These are phyloP conservation scores for Debaryomyces castellii DNA, from an alignment of 805 yeast species.

Conservation along the genomic window DNA sequence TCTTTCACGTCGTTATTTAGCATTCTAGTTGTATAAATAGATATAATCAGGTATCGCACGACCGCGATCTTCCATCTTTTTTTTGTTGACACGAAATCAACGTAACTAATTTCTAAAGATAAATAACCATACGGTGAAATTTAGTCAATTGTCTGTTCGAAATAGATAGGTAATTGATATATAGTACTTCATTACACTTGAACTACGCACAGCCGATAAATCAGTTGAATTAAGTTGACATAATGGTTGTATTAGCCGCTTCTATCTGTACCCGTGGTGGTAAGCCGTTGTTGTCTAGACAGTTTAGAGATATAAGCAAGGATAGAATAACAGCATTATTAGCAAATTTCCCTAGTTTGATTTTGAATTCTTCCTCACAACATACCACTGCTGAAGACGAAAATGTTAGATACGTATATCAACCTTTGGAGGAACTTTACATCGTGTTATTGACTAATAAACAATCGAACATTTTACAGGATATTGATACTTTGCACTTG, in stretches of 20 bases:
- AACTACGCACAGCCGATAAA: background rate
- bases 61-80: background rate
- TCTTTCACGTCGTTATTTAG: background rate
- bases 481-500: slow-evolving; percentile 85
- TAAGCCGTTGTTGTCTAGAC: slow-evolving; percentile 87
- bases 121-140: background rate
- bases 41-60: background rate
- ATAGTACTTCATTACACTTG: background rate
- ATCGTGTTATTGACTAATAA: slow-evolving; percentile 88
- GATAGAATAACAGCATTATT: slow-evolving; percentile 84
- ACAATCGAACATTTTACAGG: slow-evolving; percentile 89
- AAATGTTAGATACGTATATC: slow-evolving; percentile 88
- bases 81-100: slow-evolving; percentile 7
- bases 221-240: background rate
- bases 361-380: slow-evolving; percentile 68
- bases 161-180: background rate
- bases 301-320: slow-evolving; percentile 79
- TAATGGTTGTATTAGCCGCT: slow-evolving; percentile 85
- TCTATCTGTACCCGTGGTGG: slow-evolving; percentile 94
- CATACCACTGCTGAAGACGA: slow-evolving; percentile 95
- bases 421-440: slow-evolving; percentile 91
- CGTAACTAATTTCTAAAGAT: background rate
- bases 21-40: background rate
- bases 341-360: slow-evolving; percentile 80
- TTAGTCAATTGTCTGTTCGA: background rate